Conservation (phyloP, 768 basidiomycete species). For the Agrocybe pediades region DNA sequence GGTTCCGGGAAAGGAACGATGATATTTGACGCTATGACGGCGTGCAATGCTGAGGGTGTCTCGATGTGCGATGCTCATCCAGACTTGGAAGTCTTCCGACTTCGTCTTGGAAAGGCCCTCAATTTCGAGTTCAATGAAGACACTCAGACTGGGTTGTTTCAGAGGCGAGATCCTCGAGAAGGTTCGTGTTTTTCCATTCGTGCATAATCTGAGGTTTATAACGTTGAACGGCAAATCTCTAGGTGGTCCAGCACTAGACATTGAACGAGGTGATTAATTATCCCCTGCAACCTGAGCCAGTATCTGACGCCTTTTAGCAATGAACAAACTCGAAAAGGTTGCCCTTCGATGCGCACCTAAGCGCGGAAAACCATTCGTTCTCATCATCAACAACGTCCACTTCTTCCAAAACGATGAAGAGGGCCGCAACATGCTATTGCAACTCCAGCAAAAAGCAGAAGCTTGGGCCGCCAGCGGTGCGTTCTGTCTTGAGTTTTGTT, state of each 20-base stretch:
- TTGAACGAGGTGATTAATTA: conserved; percentile 64
- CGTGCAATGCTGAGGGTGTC: conserved; percentile 68
- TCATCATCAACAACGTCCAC: conserved; percentile 82
- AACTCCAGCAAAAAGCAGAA: conserved; percentile 85
- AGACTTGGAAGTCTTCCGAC: conserved; percentile 83
- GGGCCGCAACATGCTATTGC: conserved; percentile 77
- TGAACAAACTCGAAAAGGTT: conserved; percentile 87
- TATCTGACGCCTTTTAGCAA: conserved; percentile 37
- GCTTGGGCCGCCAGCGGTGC: conserved; percentile 80
- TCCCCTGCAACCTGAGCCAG: background rate
- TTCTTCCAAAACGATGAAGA: conserved; percentile 77
- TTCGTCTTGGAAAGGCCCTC: conserved; percentile 82
- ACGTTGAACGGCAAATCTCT: too few species aligned
- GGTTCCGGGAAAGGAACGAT: conserved; percentile 85
- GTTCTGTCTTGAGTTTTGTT: conserved; percentile 19
- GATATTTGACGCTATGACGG: conserved; percentile 81
- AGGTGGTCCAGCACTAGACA: conserved; percentile 79
- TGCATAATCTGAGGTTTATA: background rate
- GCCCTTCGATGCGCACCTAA: conserved; percentile 63
- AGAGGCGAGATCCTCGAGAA: conserved; percentile 81
- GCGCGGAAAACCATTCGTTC: conserved; percentile 68
- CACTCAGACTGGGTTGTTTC: conserved; percentile 79
- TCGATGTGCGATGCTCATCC: conserved; percentile 84
- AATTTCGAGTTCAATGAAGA: conserved; percentile 89
- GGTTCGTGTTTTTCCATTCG: conserved; percentile 32